These are phyloP conservation scores for Diplodia sapinea DNA, from an alignment of 2,329 filamentous ascomycete genomes.

Conservation along the genomic window DNA sequence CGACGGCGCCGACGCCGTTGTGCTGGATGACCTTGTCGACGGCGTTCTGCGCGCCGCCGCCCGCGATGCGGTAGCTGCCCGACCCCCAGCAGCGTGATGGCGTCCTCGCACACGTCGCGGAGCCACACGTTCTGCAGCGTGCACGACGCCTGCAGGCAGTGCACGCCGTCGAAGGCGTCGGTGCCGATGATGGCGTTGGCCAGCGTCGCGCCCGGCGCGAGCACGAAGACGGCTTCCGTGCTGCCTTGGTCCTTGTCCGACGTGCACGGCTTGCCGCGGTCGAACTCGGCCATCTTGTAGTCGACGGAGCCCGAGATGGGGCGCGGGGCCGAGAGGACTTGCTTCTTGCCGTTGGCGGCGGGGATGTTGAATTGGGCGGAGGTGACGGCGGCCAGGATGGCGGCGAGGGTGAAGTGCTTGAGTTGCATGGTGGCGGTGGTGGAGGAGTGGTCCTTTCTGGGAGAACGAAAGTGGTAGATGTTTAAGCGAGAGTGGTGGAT, in stretches of 20 bases:
- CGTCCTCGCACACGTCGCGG: conserved; percentile 51
- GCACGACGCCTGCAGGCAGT: conserved; percentile 60
- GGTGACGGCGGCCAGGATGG: not conserved
- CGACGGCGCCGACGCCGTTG: conserved; percentile 50
- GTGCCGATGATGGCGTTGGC: conserved; percentile 62
- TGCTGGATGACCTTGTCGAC: conserved; percentile 53
- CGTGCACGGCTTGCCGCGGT: conserved; percentile 32
- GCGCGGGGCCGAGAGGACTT: not conserved
- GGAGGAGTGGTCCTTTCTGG: not conserved
- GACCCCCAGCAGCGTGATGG: conserved; percentile 45
- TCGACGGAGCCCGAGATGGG: not conserved
- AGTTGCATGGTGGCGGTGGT: not conserved
- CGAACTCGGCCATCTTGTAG: not conserved
- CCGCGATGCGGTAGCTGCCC: conserved; percentile 47
- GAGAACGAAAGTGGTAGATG: no score
- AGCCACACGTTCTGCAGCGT: conserved; percentile 56
- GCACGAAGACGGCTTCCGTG: conserved; percentile 58
- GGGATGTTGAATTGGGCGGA: conserved; percentile 1
- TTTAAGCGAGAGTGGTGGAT: no score
- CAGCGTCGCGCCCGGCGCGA: conserved; percentile 58
- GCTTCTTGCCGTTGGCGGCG: conserved; percentile 14
- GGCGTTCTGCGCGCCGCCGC: conserved; percentile 48
- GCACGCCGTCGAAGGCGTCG: conserved; percentile 58
- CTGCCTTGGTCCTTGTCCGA: conserved; percentile 54
- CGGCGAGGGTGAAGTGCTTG: not conserved